phyloP scores from a whole-genome alignment of 1,139 yeast genomes.

The Saccharomyces hybrid region DNA sequence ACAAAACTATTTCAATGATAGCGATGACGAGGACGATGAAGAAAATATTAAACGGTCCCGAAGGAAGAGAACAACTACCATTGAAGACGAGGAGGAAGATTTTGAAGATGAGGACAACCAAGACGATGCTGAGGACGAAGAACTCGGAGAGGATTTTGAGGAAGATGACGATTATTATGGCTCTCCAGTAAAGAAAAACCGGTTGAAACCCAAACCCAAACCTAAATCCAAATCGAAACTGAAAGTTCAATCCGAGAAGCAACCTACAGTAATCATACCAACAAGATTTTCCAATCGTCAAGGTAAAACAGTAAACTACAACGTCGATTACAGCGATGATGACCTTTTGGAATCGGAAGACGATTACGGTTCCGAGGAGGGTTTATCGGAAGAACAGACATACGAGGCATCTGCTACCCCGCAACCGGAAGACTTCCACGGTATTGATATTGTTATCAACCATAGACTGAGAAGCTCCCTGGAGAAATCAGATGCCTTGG shows the following conservation, averaged over 20 bases:
- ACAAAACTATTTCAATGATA: conserved; percentile 33
- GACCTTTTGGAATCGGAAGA: conserved; percentile 47
- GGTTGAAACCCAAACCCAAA: no score
- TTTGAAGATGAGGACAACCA: conserved; percentile 18
- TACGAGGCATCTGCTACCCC: conserved; percentile 29
- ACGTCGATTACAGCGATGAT: conserved; percentile 64
- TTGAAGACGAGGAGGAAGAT: conserved; percentile 23
- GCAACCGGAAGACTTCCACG: conserved; percentile 25
- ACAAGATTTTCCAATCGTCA: conserved; percentile 74
- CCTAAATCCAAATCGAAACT: no score
- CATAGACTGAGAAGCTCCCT: conserved; percentile 29
- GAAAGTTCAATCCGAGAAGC: conserved; percentile 5
- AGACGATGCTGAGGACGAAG: conserved; percentile 26
- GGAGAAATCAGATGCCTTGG: conserved; percentile 24
- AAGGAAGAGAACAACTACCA: conserved; percentile 22
- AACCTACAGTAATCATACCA: conserved; percentile 23
- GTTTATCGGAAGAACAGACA: conserved; percentile 17
- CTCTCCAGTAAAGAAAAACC: no score
- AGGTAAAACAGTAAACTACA: conserved; percentile 63
- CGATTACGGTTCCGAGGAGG: conserved; percentile 27
- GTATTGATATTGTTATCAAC: conserved; percentile 36
- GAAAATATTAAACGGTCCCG: conserved; percentile 16
- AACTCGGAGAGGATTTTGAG: no score
- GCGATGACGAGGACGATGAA: conserved; percentile 34
- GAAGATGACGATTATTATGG: no score